These are phyloP conservation scores for Ogataea pilisensis DNA, from an alignment of 805 yeast species.

Conservation along the genomic window DNA sequence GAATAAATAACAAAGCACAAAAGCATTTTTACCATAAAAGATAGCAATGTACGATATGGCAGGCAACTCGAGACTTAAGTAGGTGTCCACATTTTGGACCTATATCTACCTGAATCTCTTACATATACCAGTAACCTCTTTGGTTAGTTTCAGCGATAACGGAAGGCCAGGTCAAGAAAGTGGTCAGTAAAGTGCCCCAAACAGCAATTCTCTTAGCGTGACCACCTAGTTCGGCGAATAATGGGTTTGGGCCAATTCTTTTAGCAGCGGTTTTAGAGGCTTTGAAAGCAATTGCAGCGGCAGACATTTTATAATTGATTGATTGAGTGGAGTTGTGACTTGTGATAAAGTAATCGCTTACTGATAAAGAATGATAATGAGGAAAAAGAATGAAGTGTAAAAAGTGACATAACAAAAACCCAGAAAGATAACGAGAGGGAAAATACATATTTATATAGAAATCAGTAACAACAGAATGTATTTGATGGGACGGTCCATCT, in stretches of 20 bases:
- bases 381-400: neutral
- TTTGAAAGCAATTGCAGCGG: slow-evolving; percentile 13
- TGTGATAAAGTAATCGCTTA: neutral
- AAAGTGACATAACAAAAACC: neutral
- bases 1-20: too few relatives aligned
- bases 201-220: slow-evolving; percentile 24
- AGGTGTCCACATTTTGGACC: too few relatives aligned
- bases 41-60: too few relatives aligned
- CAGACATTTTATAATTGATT: slow-evolving; percentile 11
- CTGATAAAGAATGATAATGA: neutral
- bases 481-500: too few relatives aligned
- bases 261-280: slow-evolving; percentile 16
- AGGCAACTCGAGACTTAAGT: too few relatives aligned
- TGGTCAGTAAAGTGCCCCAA: slow-evolving; percentile 25
- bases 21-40: too few relatives aligned
- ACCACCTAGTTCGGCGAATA: slow-evolving; percentile 18
- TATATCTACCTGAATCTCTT: slow-evolving; percentile 1
- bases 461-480: too few relatives aligned
- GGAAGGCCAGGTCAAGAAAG: slow-evolving; percentile 32
- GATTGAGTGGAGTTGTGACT: neutral
- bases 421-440: neutral
- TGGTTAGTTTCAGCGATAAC: slow-evolving; percentile 17
- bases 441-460: neutral
- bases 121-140: slow-evolving; percentile 27
- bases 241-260: slow-evolving; percentile 34